These are phyloP conservation scores for Boletus bicolor DNA, from an alignment of 768 basidiomycete genomes.

Conservation along the genomic window DNA sequence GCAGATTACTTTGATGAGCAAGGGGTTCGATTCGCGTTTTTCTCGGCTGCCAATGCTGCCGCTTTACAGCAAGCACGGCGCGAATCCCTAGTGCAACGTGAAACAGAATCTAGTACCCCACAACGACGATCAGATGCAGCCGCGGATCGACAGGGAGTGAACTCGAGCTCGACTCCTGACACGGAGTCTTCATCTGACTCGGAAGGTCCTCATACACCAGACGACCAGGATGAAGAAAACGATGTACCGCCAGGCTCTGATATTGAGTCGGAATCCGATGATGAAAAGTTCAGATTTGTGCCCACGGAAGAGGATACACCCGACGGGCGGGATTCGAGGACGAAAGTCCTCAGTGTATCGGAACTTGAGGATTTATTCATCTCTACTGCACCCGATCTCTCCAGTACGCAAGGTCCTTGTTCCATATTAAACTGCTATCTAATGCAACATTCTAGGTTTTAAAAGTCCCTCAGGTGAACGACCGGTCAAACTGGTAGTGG, in stretches of 20 bases:
- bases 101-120: constrained; percentile 18
- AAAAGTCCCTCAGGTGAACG: constrained; percentile 51
- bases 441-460: constrained; percentile 51
- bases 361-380: constrained; percentile 86
- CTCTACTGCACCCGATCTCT: constrained; percentile 64
- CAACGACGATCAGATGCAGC: constrained; percentile 1
- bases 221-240: constrained; percentile 30
- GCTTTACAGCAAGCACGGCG: constrained; percentile 76
- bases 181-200: constrained; percentile 34
- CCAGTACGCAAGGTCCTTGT: constrained; percentile 43
- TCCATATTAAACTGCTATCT: not conserved
- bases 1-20: constrained; percentile 86
- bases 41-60: constrained; percentile 85
- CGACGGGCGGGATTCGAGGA: constrained; percentile 59
- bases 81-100: constrained; percentile 37
- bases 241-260: constrained; percentile 27
- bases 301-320: constrained; percentile 52
- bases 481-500: constrained; percentile 69
- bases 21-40: constrained; percentile 81
- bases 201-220: constrained; percentile 25
- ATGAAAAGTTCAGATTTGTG: constrained; percentile 45
- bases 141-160: not conserved
- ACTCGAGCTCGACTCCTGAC: constrained; percentile 3
- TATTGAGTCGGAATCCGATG: constrained; percentile 30
- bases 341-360: constrained; percentile 75